Evolutionary conservation across 352 stramenopile species (phyloP), one percentile per base, ranked within the genome.

Genomic region (Phytophthora tentaculata): DNA sequence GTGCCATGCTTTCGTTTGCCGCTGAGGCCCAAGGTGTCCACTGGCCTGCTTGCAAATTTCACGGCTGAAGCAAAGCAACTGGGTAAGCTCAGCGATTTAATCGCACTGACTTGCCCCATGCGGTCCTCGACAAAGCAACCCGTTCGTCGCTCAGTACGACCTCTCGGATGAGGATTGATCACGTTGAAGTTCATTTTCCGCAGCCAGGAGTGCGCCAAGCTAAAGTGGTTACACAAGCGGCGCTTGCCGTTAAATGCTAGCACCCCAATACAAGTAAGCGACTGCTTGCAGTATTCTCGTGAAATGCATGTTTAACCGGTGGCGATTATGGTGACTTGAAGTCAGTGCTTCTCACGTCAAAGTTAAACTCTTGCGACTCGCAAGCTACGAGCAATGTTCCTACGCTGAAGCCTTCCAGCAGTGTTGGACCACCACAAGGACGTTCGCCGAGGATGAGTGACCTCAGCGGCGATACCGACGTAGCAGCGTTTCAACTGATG

Each of bases 301-400:
- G 65, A 73, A 73, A 69, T 73, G 65, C 65, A 73, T 73, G 64
- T 29, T 63, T 41, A 60, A 59, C 57, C 51, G 50, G 43, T 12
- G 4, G 47, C 23, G 52, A 58, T 37, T 48, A 48, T 32, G 50
- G 16, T 19, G 26, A 3, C 26, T n/a, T n/a, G n/a, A n/a, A n/a
- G n/a, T n/a, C n/a, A n/a, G n/a, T n/a, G n/a, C n/a, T 23, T 24
- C 24, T 61, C 63, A 61, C 56, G 39, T 65, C 56, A 26, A 70
- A 64, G 60, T 55, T 41, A 32, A 61, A n/a, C 50, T 14, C 32
- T 10, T 39, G 32, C 6, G 32, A 39, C 7, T 10, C 10, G 28
- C 28, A 39, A 14, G 32, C 9, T 10, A n/a, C 24, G 17, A 39
- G 22, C 45, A 29, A 63, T 43, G 44, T 52, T 57, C 51, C 14